Evolutionary conservation across 202 grass and related monocot genomes (phyloP).

Genomic region (Sporobolus alterniflorus): DNA sequence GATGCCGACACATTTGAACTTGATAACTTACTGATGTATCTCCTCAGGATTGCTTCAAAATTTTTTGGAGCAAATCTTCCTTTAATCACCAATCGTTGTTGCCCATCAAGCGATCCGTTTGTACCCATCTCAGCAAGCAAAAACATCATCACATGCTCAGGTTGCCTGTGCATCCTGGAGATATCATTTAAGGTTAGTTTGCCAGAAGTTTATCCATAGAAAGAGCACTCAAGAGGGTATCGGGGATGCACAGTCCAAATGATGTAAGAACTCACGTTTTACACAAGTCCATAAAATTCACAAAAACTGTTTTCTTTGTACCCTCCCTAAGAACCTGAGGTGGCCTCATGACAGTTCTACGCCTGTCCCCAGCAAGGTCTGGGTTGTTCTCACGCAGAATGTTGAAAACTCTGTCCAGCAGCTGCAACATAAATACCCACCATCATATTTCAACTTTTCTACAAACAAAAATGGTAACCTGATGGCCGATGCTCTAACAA

Average conservation of each 20-base stretch:
- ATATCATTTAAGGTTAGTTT: neutral
- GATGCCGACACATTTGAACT: neutral
- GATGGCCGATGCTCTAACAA: neutral
- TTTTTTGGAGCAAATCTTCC: constrained; percentile 70
- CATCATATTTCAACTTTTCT: neutral
- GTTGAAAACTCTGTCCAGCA: constrained; percentile 68
- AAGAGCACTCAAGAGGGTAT: neutral
- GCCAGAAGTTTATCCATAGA: neutral
- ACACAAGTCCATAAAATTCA: constrained; percentile 84
- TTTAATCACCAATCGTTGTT: constrained; percentile 74
- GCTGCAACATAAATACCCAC: constrained; percentile 33
- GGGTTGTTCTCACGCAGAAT: constrained; percentile 69
- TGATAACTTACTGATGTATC: constrained; percentile 66
- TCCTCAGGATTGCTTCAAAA: constrained; percentile 59
- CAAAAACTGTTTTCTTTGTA: constrained; percentile 79
- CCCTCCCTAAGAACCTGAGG: constrained; percentile 74
- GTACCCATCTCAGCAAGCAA: constrained; percentile 75
- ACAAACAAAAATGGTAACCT: neutral
- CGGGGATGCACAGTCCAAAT: neutral
- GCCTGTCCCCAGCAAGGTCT: constrained; percentile 57
- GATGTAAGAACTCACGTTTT: constrained; percentile 44
- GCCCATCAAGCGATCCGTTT: constrained; percentile 73
- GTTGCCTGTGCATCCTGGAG: constrained; percentile 73
- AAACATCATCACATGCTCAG: constrained; percentile 82
- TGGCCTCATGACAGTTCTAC: constrained; percentile 50